Conservation (phyloP, 2,329 filamentous ascomycete genomes). For the Fusarium torreyae region DNA sequence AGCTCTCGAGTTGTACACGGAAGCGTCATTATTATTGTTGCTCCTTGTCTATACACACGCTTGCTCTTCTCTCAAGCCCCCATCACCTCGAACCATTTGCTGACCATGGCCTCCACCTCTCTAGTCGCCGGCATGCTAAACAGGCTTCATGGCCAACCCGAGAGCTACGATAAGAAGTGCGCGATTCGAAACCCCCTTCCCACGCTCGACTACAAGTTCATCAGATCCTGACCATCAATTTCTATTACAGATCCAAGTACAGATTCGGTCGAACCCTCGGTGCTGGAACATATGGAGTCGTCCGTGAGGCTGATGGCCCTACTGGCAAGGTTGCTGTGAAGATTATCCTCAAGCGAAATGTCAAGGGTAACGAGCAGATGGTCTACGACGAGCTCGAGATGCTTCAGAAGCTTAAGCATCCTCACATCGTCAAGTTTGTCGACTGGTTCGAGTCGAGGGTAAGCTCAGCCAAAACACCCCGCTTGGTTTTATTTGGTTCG, state of each 20-base stretch:
- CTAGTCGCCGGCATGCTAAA: conserved; percentile 91
- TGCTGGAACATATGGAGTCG: conserved; percentile 98
- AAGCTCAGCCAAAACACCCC: conserved; percentile 52
- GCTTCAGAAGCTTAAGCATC: conserved; percentile 90
- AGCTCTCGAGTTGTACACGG: conserved; percentile 8
- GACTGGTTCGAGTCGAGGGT: conserved; percentile 99
- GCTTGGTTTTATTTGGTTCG: conserved; percentile 4
- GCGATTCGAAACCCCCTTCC: conserved; percentile 49
- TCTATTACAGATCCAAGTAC: conserved; percentile 79
- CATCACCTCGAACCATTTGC: conserved; percentile 30
- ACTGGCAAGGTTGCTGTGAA: conserved; percentile 93
- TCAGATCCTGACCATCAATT: conserved; percentile 47
- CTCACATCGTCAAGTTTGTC: conserved; percentile 96
- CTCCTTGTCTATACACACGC: conserved; percentile 1
- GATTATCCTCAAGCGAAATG: conserved; percentile 99
- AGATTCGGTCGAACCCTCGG: conserved; percentile 93
- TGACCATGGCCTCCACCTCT: conserved; percentile 42
- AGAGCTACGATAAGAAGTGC: conserved; percentile 99
- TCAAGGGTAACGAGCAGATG: conserved; percentile 98
- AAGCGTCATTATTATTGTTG: background rate
- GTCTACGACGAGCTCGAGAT: conserved; percentile 97
- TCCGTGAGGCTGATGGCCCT: conserved; percentile 91
- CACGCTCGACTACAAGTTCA: conserved; percentile 18
- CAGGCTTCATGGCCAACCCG: conserved; percentile 95
- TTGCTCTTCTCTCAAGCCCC: background rate